Base-by-base conservation (phyloP, 129 eudicot genomes). In the Pulicaria dysenterica region DNA sequence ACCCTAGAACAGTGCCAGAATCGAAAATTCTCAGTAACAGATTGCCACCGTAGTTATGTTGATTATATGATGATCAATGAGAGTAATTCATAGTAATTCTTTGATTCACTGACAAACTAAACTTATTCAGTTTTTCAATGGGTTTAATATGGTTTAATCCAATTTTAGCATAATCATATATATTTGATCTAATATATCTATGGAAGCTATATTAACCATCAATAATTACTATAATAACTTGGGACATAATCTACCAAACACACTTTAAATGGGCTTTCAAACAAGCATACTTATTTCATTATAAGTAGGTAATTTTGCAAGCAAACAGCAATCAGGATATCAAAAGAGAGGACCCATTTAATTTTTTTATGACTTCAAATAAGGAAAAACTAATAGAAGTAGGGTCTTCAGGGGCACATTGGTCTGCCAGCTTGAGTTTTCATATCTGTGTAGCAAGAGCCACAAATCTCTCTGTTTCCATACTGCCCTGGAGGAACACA, bases 401-500 rank as follows among this genome's bases (percentile, higher is more conserved):
- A 53, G 55, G 2, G 64, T 69, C 53, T 43, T 85, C 60, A 92
- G 12, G 96, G 98, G 80, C 98, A 93, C 82, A 89, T 85, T 75
- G 74, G 85, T 63, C 75, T 74, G 61, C 95, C 95, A 11, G 88
- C 92, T 40, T 58, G 92, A 70, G 95, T 93, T 63, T 83, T 89
- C 96, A 89, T 83, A 14, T 84, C 79, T 6, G 77, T 64, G 76
- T 89, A 93, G 79, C 98, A 93, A 24, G 76, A 64, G 58, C 96
- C 96, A 40, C 98, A 89, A 6, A 69, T 67, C 67, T 85, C 90
- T 7, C 39, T 65, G 82, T 89, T 87, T 12, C 96, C 98, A 56
- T 67, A 78, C 6, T 83, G 89, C 1, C 96, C 98, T 0, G 98
- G 98, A 5, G 98, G 98, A 45, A 93, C 98, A 69, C 98, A 93